Base-by-base conservation (phyloP, 2,329 filamentous ascomycete genomes). In the Cordyceps cateniannulata region DNA sequence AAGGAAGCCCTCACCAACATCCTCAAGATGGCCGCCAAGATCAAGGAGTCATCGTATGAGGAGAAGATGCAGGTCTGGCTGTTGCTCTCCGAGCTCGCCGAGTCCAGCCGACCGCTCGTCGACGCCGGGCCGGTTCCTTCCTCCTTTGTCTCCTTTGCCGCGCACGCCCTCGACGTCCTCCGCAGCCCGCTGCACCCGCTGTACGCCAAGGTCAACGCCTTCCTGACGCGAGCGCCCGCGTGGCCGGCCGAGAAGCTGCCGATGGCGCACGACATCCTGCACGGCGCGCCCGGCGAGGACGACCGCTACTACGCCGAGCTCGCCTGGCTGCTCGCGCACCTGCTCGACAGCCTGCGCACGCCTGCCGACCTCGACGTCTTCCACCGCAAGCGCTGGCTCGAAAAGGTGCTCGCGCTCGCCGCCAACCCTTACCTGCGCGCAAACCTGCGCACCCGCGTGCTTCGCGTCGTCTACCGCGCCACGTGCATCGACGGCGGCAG, bases 131-230 rank as follows among this genome's bases (percentile, higher is more conserved):
- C 88, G 1, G 77, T 96, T 3, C 88, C 92, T 0, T 91, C 87
- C 63, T 80, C 91, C 14, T 85, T 91, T 6, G 83, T 86, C n/a
- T 84, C 88, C 12, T 95, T 96, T 67, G 87, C 91, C 8, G 81
- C 83, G 51, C 85, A 85, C 65, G 85, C 87, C 1, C 79, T 96
- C 8, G 76, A 82, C 1, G 85, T 96, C 18, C 76, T 96, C 50
- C 82, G 81, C 24, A 87, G 91, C 63, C 93, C 93, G 0, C 80
- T 91, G 18, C 91, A 96, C 69, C 85, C 84, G 63, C 82, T 97
- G 42, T 98, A 96, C 71, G 84, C 86, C 62, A 96, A 96, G 71
- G 77, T 95, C 73, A 96, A 96, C 76, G 79, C 81, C 6, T 97
- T 93, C 71, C 82, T 98, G 40, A 90, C 90, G 24, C 86, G 86